Evolutionary conservation across 768 basidiomycete species (phyloP), one percentile per base, ranked within the genome.

Genomic region (Lyophyllum semitale): DNA sequence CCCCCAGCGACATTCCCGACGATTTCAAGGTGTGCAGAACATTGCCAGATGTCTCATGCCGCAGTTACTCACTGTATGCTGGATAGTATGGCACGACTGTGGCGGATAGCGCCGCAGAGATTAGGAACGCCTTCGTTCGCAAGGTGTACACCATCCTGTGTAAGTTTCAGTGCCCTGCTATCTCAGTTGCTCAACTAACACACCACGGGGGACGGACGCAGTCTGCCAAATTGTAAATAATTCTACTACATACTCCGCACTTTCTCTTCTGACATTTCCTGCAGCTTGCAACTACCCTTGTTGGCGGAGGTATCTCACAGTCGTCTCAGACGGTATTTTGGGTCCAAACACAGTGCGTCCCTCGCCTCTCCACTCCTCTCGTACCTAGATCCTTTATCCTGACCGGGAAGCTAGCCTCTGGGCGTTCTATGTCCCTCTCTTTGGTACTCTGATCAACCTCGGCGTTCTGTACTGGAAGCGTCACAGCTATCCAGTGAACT

Each of bases 61-160:
- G 57, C 55, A 1, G 23, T n/a, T 57, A 53, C 47, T 45, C 48
- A 48, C 57, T 53, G n/a, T 51, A 18, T 18, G 22, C 15, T 40
- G 38, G 38, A 8, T 54, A 92, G 91, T 93, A 93, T 65, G 92
- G 92, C 1, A 85, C 88, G 1, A 84, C 84, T 1, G 92, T 93
- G 13, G 82, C 84, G 1, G 91, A 93, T 56, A 88, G 88, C 56
- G 81, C 88, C 11, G 70, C 78, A 3, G 88, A 93, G 64, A 89
- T 98, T 65, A 79, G 93, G 49, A 81, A 84, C 59, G 91, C 87
- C 5, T 98, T 98, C 71, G 78, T 98, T 53, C 83, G 93, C 68
- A 97, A 97, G 77, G 90, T 94, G 32, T 96, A 93, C 72, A 84
- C 83, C 26, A 93, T 96, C 63, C 84, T 98, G 3, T 86, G 92